Evolutionary conservation across 2,329 filamentous ascomycete genomes (phyloP).

Genomic region (Phyllosticta citribraziliensis): DNA sequence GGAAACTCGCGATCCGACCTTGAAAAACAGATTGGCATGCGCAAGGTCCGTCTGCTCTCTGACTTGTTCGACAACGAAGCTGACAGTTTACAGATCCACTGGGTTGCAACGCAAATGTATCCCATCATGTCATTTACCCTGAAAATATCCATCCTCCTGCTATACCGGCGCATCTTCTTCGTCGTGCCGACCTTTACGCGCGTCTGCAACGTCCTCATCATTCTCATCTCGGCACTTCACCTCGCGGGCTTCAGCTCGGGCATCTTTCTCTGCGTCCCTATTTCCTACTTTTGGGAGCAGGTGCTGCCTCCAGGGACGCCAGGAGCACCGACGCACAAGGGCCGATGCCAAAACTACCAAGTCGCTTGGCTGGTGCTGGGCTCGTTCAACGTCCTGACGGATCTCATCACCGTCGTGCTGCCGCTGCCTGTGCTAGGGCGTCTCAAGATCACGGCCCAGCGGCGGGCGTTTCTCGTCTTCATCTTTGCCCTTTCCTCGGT

Average conservation of each 20-base stretch:
- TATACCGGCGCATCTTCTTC: conserved; percentile 2
- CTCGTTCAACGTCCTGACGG: not conserved
- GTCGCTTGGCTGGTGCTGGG: not conserved
- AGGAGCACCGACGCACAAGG: not conserved
- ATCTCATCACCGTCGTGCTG: not conserved
- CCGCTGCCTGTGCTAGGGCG: not conserved
- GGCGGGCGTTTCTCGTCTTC: not conserved
- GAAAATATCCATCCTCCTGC: not conserved
- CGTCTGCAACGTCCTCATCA: not conserved
- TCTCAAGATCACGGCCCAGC: not conserved
- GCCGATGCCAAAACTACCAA: not conserved
- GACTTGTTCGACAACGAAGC: not conserved
- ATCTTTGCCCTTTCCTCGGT: not conserved
- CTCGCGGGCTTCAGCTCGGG: not conserved
- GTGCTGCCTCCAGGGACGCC: not conserved
- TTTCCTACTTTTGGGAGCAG: not conserved
- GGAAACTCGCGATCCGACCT: not conserved
- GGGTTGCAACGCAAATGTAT: not conserved
- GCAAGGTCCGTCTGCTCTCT: not conserved
- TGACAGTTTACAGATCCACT: not conserved
- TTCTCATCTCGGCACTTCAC: not conserved
- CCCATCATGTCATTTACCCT: not conserved
- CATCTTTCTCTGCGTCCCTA: not conserved
- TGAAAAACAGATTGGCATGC: not conserved
- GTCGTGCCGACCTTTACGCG: not conserved